phyloP scores from a whole-genome alignment of 345 rosid genomes.

The Melaleuca quinquenervia region DNA sequence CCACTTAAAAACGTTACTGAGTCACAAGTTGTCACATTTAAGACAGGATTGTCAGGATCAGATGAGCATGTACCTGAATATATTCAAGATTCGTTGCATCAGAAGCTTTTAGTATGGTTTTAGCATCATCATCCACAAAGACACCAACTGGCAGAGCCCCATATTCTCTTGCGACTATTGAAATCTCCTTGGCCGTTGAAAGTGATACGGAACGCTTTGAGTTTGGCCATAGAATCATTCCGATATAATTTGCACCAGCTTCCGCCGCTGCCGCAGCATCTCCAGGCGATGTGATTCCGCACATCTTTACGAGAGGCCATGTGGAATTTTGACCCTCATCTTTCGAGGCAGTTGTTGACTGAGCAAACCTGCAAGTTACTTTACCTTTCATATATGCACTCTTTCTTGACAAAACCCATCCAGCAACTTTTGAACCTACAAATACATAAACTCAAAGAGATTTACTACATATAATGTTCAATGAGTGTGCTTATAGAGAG shows the following conservation, averaged over 20 bases:
- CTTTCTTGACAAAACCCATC: not conserved
- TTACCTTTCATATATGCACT: conserved; percentile 1
- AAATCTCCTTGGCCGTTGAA: conserved; percentile 65
- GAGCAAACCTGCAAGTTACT: conserved; percentile 11
- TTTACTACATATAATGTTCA: not conserved
- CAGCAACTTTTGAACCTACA: conserved; percentile 14
- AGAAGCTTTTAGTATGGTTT: conserved; percentile 51
- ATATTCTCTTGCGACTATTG: conserved; percentile 62
- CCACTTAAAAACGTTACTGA: not conserved
- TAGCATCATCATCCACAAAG: conserved; percentile 70
- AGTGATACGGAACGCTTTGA: conserved; percentile 76
- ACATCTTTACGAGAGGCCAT: conserved; percentile 64
- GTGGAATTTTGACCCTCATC: conserved; percentile 14
- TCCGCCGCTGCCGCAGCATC: conserved; percentile 86
- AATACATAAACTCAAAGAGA: not conserved
- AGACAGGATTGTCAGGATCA: not conserved
- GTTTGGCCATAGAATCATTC: conserved; percentile 88
- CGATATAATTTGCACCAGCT: conserved; percentile 74
- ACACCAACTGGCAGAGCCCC: conserved; percentile 82
- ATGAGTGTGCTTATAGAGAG: not conserved
- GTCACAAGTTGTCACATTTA: not conserved
- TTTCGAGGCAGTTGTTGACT: conserved; percentile 1
- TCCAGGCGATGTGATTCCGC: conserved; percentile 67
- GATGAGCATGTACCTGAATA: conserved; percentile 47
- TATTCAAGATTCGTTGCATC: conserved; percentile 59